Base-by-base conservation (phyloP, 2,329 filamentous ascomycete species). In the Paracorniculantispora psalliotae region DNA sequence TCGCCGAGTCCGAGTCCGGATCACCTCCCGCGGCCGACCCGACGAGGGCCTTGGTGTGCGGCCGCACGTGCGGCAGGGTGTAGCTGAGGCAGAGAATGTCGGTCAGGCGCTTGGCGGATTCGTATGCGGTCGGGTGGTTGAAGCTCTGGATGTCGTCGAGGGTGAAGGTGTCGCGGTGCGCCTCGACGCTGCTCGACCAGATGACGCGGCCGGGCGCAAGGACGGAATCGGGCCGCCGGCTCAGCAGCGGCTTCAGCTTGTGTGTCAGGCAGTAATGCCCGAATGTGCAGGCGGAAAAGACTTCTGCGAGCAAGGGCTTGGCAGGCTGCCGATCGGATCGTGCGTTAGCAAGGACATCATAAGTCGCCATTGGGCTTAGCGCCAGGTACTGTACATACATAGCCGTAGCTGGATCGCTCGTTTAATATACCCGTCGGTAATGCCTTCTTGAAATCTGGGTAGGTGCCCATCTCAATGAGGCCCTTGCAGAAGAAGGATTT, bases 281-380 rank as follows among this genome's bases (percentile, higher is more conserved):
- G 69, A 99, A 97, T 30, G 96, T 82, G 69, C 97, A 97, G 52
- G 93, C 88, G 70, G 88, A 89, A 71, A 97, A 99, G 19, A 96
- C 85, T 64, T 91, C 81, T 3, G 91, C 92, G 0, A 99, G 76
- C 5, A 78, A 75, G 0, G 88, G 86, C 62, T 72, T 69, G 3
- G 72, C 68, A 15, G 81, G 75, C 69, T 92, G 81, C 46, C 17
- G 52, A 28, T 17, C n/a, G 28, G 17, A 19, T 17, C 15, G 6
- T 12, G 19, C 25, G 43, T 56, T 47, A 37, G 52, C 23, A 47
- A 47, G 5, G 19, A 8, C 26, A 23, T 13, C 8, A 17, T 8
- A 28, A 53, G 26, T 28, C 51, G 25, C n/a, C 13, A 57, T 28
- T 13, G 7, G 23, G 21, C 28, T 37, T 26, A 37, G 41, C 28